Base-by-base conservation (phyloP, 768 basidiomycete species). In the Phylloporus rhodoxanthus region DNA sequence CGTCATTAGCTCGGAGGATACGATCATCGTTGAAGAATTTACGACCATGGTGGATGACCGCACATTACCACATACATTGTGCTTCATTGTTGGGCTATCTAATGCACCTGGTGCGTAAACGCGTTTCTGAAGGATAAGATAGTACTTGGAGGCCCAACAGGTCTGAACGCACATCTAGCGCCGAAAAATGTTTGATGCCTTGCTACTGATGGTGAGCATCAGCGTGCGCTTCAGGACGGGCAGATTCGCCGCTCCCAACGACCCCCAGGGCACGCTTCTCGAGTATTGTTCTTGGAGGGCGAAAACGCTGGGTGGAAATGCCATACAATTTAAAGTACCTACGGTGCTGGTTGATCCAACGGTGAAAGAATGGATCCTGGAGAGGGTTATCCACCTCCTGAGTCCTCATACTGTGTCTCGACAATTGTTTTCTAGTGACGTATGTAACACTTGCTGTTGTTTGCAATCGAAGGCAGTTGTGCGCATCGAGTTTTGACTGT, bases 221-320 rank as follows among this genome's bases (percentile, higher is more conserved):
- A 40, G 8, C 8, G 4, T 32, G 50, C 42, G 13, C 30, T 53
- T 8, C 39, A 50, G 2, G 20, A 10, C 1, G 52, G 47, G 7
- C 20, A 23, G 15, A 39, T 51, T 2, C 28, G 52, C 11, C n/a
- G n/a, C 37, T 54, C 7, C 63, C 63, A 2, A 60, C 61, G 28
- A 50, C 65, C 38, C 58, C 58, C 4, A 45, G 47, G 58, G 63
- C 8, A 58, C 55, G 8, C 63, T 62, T 11, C 29, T 40, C 3
- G 61, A 53, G 4, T 63, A 54, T 30, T 53, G 58, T 43, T 41
- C 20, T 30, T 57, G 54, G 53, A 60, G 39, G 29, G 33, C 36
- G 13, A 37, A 48, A 37, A 39, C 4, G 5, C 17, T 13, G 5
- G 57, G 56, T 3, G 6, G 45, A 2, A 30, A n/a, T 4, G 26